Evolutionary conservation across 1,284 basidiomycete species (phyloP).

Genomic region (Puccinia horiana): DNA sequence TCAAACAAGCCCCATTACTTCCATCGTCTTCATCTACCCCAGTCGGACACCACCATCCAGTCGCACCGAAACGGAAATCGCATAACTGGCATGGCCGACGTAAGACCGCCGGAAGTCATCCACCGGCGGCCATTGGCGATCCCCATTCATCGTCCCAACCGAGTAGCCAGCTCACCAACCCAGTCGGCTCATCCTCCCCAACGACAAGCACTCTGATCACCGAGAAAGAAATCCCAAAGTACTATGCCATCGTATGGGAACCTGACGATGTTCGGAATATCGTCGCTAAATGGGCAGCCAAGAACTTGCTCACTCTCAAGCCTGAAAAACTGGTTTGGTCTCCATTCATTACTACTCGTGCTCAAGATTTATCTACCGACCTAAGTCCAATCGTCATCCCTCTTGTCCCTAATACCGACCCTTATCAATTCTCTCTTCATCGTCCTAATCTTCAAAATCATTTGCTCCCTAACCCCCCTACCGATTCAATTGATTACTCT

Average conservation of each 20-base stretch:
- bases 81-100: constrained; percentile 15
- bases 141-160: background rate
- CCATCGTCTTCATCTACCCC: background rate
- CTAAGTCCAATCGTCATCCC: constrained; percentile 22
- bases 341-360: constrained; percentile 68
- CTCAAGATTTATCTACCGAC: background rate
- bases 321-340: constrained; percentile 92
- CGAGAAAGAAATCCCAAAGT: constrained; percentile 65
- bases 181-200: background rate
- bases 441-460: background rate
- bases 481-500: no score
- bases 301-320: constrained; percentile 76
- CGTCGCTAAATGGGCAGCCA: constrained; percentile 72
- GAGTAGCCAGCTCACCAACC: background rate
- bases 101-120: background rate
- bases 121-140: background rate
- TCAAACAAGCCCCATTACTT: background rate
- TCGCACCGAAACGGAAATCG: background rate
- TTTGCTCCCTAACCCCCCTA: background rate
- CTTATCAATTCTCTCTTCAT: background rate
- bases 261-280: constrained; percentile 69
- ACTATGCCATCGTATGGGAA: constrained; percentile 78
- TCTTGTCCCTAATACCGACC: constrained; percentile 26
- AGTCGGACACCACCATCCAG: background rate
- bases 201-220: background rate